Base-by-base conservation (phyloP, 2,329 filamentous ascomycete species). In the Keithomyces neogunnii region DNA sequence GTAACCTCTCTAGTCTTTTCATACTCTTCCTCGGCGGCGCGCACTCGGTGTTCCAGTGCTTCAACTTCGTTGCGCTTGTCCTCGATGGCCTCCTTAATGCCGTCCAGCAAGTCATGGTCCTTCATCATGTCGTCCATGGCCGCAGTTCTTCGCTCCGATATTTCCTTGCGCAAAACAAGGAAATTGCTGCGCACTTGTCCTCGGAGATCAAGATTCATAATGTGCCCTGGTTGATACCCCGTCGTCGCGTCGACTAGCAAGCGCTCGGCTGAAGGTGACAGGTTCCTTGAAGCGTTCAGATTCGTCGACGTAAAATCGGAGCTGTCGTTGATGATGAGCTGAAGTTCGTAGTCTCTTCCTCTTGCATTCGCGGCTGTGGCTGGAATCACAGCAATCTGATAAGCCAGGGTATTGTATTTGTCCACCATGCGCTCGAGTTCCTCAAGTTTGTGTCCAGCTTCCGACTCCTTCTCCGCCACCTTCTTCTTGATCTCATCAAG, bases 51-150 rank as follows among this genome's bases (percentile, higher is more conserved):
- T 59, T 92, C 88, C 13, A 99, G 75, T 3, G 89, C 88, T 65
- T 96, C 92, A 19, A 99, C 89, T 66, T 99, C 93, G 57, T 85
- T 86, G 55, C 86, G 81, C 73, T 96, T 96, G 70, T 99, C 92
- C 65, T 96, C 91, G 68, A 99, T 93, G 13, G 91, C 90, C 70
- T 99, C 95, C 67, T 93, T 93, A 66, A 96, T 92, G 59, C 88
- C 89, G 66, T 97, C 91, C 8, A 99, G 81, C 56, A 95, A 77
- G 66, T 97, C 93, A 62, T 95, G 88, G 59, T 95, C 90, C 63
- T 93, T 92, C 80, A 96, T 88, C 76, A 96, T 93, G 49, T 85
- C 84, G 64, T 97, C 92, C 62, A 95, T 84, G 1, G 87, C 87
- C 4, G 80, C 74, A 55, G 86, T 89, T 48, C 92, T 81, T 50